Conservation (phyloP, 768 basidiomycete genomes). For the Suillus lakei region DNA sequence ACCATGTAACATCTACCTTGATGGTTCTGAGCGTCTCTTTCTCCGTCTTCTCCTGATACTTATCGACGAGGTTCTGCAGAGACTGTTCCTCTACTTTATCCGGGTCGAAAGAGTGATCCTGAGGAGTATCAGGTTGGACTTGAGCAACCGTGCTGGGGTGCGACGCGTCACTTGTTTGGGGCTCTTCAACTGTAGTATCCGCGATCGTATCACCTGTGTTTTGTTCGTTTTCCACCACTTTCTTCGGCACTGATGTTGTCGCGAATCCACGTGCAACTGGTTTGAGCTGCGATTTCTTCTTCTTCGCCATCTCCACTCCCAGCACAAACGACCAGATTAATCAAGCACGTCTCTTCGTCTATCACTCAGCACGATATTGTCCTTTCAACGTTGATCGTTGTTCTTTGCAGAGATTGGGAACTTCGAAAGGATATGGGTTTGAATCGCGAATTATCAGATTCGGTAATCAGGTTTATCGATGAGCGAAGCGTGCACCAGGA, state of each 20-base stretch:
- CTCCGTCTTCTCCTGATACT: slow-evolving; percentile 85
- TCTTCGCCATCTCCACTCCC: slow-evolving; percentile 65
- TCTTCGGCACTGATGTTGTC: slow-evolving; percentile 85
- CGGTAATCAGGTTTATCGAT: neutral
- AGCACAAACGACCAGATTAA: neutral
- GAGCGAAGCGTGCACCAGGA: neutral
- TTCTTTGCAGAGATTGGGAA: neutral
- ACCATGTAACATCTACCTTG: slow-evolving; percentile 42
- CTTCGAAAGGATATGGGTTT: neutral
- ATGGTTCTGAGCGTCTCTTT: slow-evolving; percentile 76
- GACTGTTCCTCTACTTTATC: slow-evolving; percentile 55
- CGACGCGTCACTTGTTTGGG: slow-evolving; percentile 4
- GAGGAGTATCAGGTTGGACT: slow-evolving; percentile 15
- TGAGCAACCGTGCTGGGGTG: neutral
- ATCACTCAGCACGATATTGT: neutral
- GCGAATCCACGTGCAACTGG: slow-evolving; percentile 77
- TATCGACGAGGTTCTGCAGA: slow-evolving; percentile 78
- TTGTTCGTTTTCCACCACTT: slow-evolving; percentile 42
- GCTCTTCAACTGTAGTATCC: slow-evolving; percentile 11
- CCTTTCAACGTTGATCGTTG: neutral
- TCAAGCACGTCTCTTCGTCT: neutral
- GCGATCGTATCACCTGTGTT: slow-evolving; percentile 13
- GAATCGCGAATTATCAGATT: neutral
- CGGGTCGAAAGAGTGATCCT: slow-evolving; percentile 35
- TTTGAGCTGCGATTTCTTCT: slow-evolving; percentile 84